A percentile compares a stretch with the other conserved stretches of the same genome.
Evolutionary conservation across 2,329 filamentous ascomycete genomes (phyloP).

Genomic region (Xylaria sp.): DNA sequence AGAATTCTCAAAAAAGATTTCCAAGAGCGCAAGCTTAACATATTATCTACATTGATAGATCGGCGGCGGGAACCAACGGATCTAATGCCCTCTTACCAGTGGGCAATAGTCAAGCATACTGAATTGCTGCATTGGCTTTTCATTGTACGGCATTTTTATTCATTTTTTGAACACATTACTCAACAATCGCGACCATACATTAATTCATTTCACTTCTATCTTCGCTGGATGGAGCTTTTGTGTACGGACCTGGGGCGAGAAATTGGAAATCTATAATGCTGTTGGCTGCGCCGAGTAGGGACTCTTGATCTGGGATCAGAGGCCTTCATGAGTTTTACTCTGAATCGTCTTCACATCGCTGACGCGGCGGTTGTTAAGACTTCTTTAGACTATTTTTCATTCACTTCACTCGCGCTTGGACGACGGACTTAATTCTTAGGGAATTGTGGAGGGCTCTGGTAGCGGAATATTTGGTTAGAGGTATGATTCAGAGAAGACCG

Average conservation of each 20-base stretch:
- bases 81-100: background rate
- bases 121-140: slow-evolving; percentile 3
- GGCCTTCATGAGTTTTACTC: slow-evolving; percentile 4
- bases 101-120: background rate
- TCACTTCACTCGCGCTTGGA: slow-evolving; percentile 25
- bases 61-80: slow-evolving; percentile 19
- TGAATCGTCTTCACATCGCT: background rate
- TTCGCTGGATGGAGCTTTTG: slow-evolving; percentile 19
- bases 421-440: slow-evolving; percentile 27
- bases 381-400: slow-evolving; percentile 14
- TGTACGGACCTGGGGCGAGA: too few species aligned
- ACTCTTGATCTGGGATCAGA: background rate
- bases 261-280: slow-evolving; percentile 7
- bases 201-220: slow-evolving; percentile 1
- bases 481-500: background rate
- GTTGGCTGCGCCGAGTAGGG: slow-evolving; percentile 1
- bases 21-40: slow-evolving; percentile 35
- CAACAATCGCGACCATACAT: background rate
- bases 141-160: background rate
- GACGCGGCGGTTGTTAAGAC: background rate
- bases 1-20: slow-evolving; percentile 36
- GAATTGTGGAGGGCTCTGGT: slow-evolving; percentile 25
- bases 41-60: slow-evolving; percentile 23
- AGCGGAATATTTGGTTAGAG: slow-evolving; percentile 19
- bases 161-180: slow-evolving; percentile 5